Evolutionary conservation across 179 eudicot species (phyloP).

Genomic region (Vitellaria paradoxa): DNA sequence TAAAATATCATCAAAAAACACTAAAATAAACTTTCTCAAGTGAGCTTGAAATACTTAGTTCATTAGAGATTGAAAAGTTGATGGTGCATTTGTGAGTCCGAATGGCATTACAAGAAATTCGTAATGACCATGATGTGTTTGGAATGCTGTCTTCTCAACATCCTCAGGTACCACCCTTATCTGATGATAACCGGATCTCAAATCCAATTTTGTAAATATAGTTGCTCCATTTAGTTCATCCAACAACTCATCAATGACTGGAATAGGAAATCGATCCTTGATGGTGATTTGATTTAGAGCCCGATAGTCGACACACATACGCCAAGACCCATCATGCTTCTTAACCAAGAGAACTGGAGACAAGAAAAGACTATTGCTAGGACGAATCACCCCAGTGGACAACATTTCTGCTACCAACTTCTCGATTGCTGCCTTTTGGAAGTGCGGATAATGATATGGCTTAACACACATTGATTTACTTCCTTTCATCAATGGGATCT

Average conservation of each 20-base stretch:
- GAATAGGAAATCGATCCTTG: not conserved
- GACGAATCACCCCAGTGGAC: not conserved
- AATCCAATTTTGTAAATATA: not conserved
- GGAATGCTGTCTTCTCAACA: not conserved
- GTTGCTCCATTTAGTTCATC: not conserved
- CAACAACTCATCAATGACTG: not conserved
- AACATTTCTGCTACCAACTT: not conserved
- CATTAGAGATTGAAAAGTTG: not conserved
- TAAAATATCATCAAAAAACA: not conserved
- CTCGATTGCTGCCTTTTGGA: not conserved
- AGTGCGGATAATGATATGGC: not conserved
- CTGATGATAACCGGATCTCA: not conserved
- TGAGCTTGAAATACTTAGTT: not conserved
- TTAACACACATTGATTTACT: not conserved
- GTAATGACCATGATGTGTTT: not conserved
- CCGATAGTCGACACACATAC: not conserved
- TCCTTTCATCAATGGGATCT: not conserved
- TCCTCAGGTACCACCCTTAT: not conserved
- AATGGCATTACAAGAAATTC: not conserved
- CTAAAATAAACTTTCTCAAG: not conserved
- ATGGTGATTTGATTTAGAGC: not conserved
- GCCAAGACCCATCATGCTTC: not conserved
- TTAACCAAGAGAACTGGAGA: not conserved
- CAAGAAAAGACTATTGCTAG: not conserved
- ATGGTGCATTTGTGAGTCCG: not conserved